Evolutionary conservation across 1,284 basidiomycete genomes (phyloP).

Genomic region (Boletus sp.): DNA sequence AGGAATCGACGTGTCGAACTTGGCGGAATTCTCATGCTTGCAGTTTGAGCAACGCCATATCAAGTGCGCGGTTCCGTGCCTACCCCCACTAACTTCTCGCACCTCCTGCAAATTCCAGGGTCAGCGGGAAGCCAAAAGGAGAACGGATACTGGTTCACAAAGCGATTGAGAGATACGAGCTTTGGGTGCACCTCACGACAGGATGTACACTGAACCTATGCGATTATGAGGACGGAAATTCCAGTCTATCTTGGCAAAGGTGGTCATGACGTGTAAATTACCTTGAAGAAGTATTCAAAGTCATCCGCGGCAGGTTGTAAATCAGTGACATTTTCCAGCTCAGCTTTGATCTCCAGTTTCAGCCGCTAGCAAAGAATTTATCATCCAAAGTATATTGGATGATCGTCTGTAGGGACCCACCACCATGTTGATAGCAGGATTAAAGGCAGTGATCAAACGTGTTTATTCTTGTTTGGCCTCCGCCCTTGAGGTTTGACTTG

Average conservation of each 20-base stretch:
- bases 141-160: constrained; percentile 38
- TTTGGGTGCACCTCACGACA: constrained; percentile 74
- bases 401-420: constrained; percentile 30
- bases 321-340: constrained; percentile 72
- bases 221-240: constrained; percentile 1
- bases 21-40: constrained; percentile 76
- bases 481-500: background rate
- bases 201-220: constrained; percentile 73
- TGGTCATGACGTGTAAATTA: constrained; percentile 23
- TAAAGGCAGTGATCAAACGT: constrained; percentile 10
- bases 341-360: constrained; percentile 68
- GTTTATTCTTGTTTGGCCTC: constrained; percentile 30
- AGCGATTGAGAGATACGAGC: constrained; percentile 61
- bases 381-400: background rate
- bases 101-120: constrained; percentile 47
- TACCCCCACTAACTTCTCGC: constrained; percentile 55
- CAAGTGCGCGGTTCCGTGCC: constrained; percentile 66
- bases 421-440: constrained; percentile 34
- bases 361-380: constrained; percentile 40
- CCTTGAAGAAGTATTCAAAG: constrained; percentile 78
- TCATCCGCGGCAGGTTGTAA: constrained; percentile 57
- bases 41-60: constrained; percentile 76
- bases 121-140: constrained; percentile 4
- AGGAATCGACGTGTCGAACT: constrained; percentile 56
- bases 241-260: background rate